Percentiles rank a stretch among this genome's conserved stretches.
These are phyloP conservation scores for Fusarium proliferatum DNA, from an alignment of 2,329 filamentous ascomycete species.

Conservation along the genomic window DNA sequence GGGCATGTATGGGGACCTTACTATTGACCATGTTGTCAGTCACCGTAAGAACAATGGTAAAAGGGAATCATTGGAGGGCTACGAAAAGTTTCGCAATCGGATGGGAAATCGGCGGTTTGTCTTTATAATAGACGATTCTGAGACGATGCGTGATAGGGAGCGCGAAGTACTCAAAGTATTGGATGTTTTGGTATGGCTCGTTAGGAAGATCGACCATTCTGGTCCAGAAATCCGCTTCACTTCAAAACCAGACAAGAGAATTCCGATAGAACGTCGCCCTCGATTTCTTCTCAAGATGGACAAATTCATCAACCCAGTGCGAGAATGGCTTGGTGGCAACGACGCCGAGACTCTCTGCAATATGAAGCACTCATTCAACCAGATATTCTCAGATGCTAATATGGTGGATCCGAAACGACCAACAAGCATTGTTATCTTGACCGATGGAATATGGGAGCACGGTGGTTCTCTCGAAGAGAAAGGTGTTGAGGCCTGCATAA, in stretches of 20 bases:
- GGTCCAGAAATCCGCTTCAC: slow-evolving; percentile 21
- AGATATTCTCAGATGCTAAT: not conserved
- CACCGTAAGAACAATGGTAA: not conserved
- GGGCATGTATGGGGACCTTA: not conserved
- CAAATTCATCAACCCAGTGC: not conserved
- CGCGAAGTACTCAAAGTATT: not conserved
- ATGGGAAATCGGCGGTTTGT: slow-evolving; percentile 17
- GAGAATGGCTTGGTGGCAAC: not conserved
- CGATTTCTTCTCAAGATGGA: not conserved
- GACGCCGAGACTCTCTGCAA: not conserved
- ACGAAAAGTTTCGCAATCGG: not conserved
- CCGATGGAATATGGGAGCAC: slow-evolving; percentile 14
- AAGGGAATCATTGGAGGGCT: slow-evolving; percentile 1
- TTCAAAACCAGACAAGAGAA: not conserved
- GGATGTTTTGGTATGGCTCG: slow-evolving; percentile 5
- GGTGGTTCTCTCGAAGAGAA: not conserved
- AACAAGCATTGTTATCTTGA: slow-evolving; percentile 22
- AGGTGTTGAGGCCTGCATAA: not conserved
- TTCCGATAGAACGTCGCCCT: not conserved
- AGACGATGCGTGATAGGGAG: not conserved
- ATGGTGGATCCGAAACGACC: not conserved
- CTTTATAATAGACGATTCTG: slow-evolving; percentile 28
- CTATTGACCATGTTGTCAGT: not conserved
- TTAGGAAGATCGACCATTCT: not conserved
- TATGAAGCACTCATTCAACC: slow-evolving; percentile 7